Conservation (phyloP, 2,329 filamentous ascomycete genomes). For the Phialemonium atrogriseum region DNA sequence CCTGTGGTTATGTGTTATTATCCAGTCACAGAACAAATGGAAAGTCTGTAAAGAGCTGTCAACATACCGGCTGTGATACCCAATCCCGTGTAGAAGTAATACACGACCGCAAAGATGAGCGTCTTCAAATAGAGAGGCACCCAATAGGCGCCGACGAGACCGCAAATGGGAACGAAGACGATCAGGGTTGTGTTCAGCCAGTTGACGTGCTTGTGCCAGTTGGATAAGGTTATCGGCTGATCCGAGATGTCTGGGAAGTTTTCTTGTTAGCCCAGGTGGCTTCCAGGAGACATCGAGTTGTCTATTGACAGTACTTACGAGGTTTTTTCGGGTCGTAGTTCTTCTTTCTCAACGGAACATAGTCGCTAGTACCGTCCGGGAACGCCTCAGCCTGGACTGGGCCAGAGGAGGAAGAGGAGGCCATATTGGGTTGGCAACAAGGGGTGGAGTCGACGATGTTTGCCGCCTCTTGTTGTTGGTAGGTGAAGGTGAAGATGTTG, state of each 20-base stretch:
- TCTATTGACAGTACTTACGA: slow-evolving; percentile 23
- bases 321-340: slow-evolving; percentile 56
- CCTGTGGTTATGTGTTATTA: slow-evolving; percentile 30
- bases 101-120: slow-evolving; percentile 61
- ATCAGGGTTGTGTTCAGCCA: slow-evolving; percentile 86
- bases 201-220: slow-evolving; percentile 91
- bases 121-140: slow-evolving; percentile 67
- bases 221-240: slow-evolving; percentile 66
- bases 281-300: too few species aligned
- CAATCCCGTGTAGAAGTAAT: slow-evolving; percentile 78
- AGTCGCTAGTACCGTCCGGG: slow-evolving; percentile 47
- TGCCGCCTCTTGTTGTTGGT: slow-evolving; percentile 5
- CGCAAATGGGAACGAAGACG: slow-evolving; percentile 65
- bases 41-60: slow-evolving; percentile 1
- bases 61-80: slow-evolving; percentile 67
- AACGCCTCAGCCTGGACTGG: slow-evolving; percentile 33
- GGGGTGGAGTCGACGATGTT: too few species aligned
- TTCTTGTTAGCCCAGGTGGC: too few species aligned
- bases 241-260: slow-evolving; percentile 62
- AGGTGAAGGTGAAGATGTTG: slow-evolving; percentile 4
- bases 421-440: slow-evolving; percentile 17
- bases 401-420: slow-evolving; percentile 28
- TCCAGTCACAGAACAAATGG: neutral
- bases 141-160: slow-evolving; percentile 69
- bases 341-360: slow-evolving; percentile 36